Percentiles rank a stretch among this genome's conserved stretches.
Conservation (phyloP, 257 asterid species). For the Euphrasia confusa region DNA sequence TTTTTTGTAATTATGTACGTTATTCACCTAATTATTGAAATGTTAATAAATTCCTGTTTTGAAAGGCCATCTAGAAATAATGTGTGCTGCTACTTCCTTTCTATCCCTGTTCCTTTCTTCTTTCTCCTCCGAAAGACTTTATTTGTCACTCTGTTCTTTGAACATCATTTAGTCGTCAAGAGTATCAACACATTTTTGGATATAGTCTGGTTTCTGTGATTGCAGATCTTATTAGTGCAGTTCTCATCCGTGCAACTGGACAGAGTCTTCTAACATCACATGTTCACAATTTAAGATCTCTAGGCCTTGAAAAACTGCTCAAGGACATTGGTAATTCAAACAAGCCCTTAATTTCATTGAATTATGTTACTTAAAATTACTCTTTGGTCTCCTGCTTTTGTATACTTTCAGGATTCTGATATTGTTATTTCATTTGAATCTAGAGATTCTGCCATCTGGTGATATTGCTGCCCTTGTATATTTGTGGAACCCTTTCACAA, state of each 20-base stretch:
- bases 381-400: conserved; percentile 14
- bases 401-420: conserved; percentile 25
- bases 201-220: conserved; percentile 79
- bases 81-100: conserved; percentile 10
- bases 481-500: conserved; percentile 93
- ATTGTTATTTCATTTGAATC: conserved; percentile 23
- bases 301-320: conserved; percentile 51
- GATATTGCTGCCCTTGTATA: conserved; percentile 91
- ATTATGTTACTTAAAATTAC: too few relatives aligned
- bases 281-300: conserved; percentile 43
- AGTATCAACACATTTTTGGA: conserved; percentile 66
- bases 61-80: neutral
- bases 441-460: conserved; percentile 72
- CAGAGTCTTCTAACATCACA: conserved; percentile 49
- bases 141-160: conserved; percentile 18
- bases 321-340: conserved; percentile 38
- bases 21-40: neutral
- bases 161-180: conserved; percentile 19
- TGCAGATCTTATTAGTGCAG: conserved; percentile 82
- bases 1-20: neutral
- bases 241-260: conserved; percentile 83
- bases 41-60: neutral
- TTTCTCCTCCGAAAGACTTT: neutral
- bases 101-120: too few relatives aligned
- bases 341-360: too few relatives aligned